Conservation (phyloP, 2,329 filamentous ascomycete species). For the Penicillium corylophilum region DNA sequence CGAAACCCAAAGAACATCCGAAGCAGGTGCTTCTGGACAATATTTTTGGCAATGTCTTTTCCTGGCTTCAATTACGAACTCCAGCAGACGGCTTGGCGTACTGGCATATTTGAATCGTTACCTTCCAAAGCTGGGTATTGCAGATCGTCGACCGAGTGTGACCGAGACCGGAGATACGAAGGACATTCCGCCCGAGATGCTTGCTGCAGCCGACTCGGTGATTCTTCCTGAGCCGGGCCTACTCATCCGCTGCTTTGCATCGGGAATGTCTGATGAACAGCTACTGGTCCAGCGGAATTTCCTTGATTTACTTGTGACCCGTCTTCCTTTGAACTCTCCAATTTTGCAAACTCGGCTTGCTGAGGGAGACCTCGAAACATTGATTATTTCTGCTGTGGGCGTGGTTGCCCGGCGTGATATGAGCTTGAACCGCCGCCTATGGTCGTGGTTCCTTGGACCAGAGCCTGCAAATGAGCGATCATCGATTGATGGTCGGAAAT, state of each 20-base stretch:
- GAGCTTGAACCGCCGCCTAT: constrained; percentile 92
- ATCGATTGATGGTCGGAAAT: constrained; percentile 30
- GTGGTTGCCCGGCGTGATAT: constrained; percentile 91
- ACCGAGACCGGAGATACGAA: constrained; percentile 29
- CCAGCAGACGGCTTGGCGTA: constrained; percentile 78
- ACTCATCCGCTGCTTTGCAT: constrained; percentile 85
- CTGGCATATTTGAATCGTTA: constrained; percentile 80
- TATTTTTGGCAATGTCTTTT: constrained; percentile 99
- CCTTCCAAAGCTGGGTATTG: constrained; percentile 67
- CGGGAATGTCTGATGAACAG: constrained; percentile 83
- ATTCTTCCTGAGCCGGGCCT: constrained; percentile 82
- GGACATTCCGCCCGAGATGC: constrained; percentile 27
- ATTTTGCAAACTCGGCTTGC: constrained; percentile 76
- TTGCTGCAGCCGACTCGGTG: constrained; percentile 47
- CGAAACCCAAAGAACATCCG: constrained; percentile 53
- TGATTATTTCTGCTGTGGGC: constrained; percentile 78
- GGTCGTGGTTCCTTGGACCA: constrained; percentile 92
- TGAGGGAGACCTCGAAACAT: constrained; percentile 71
- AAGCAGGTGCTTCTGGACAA: constrained; percentile 64
- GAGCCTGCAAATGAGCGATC: constrained; percentile 49
- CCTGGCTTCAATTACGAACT: constrained; percentile 84
- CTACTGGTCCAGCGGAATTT: constrained; percentile 91
- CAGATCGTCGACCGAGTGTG: constrained; percentile 32
- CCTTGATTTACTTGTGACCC: constrained; percentile 85
- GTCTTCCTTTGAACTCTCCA: constrained; percentile 79